These are phyloP conservation scores for Symbiodinium natans DNA, from an alignment of 73 alveolate genomes.

Conservation along the genomic window DNA sequence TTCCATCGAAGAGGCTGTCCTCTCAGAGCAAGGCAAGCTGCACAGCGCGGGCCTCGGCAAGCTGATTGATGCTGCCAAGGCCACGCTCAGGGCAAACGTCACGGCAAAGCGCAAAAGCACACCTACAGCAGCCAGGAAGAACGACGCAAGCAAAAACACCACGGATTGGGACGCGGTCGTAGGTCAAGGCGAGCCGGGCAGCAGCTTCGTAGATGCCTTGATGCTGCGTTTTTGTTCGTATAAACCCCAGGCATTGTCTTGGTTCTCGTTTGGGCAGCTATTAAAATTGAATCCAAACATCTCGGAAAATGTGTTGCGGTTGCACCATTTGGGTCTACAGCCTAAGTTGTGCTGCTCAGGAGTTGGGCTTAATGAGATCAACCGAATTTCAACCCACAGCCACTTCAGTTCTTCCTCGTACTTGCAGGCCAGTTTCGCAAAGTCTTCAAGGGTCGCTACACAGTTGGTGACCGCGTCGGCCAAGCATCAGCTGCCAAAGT, in stretches of 20 bases:
- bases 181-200: constrained; percentile 39
- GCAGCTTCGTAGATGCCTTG: too few species aligned
- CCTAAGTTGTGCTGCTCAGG: too few species aligned
- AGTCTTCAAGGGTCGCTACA: constrained; percentile 64
- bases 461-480: constrained; percentile 34
- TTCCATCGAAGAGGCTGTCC: constrained; percentile 63
- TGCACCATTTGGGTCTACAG: too few species aligned
- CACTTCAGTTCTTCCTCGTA: too few species aligned
- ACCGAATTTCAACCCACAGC: too few species aligned
- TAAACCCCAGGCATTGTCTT: too few species aligned
- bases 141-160: constrained; percentile 9
- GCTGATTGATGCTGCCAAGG: constrained; percentile 78
- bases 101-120: background rate
- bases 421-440: constrained; percentile 41
- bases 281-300: too few species aligned
- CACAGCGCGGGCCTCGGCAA: constrained; percentile 34
- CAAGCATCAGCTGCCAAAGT: constrained; percentile 32
- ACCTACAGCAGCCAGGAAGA: constrained; percentile 49
- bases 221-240: too few species aligned
- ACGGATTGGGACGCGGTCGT: constrained; percentile 21
- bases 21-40: background rate
- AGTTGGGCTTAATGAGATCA: too few species aligned
- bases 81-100: background rate
- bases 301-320: too few species aligned
- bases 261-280: too few species aligned